These are phyloP conservation scores for Penicillium sclerotiorum DNA, from an alignment of 2,329 filamentous ascomycete genomes.

Conservation along the genomic window DNA sequence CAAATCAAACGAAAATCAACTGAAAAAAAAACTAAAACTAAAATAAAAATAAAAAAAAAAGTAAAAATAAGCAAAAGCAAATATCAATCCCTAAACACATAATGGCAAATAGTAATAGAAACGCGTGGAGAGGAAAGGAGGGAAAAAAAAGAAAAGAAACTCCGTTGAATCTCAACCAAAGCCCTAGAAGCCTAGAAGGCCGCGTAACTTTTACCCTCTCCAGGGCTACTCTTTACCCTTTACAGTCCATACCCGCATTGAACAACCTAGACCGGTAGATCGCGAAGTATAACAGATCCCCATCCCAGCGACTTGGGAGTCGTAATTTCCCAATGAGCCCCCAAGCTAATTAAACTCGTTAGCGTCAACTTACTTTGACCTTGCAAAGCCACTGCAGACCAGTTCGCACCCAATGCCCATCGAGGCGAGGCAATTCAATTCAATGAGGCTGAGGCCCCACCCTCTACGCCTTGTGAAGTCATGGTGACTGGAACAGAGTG, in stretches of 20 bases:
- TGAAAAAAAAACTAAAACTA: no score
- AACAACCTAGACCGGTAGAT: neutral
- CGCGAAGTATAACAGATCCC: neutral
- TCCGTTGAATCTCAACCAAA: neutral
- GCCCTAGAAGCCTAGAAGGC: no score
- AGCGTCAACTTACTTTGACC: conserved; percentile 3
- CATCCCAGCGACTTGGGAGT: neutral
- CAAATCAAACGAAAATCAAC: neutral
- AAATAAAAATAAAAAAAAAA: no score
- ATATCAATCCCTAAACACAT: neutral
- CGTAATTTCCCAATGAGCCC: neutral
- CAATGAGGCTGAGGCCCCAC: conserved; percentile 3
- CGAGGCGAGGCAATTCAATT: neutral
- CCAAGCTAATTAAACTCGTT: conserved; percentile 4
- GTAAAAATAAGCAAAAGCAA: no score
- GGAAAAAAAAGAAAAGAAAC: neutral
- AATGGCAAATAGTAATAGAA: neutral
- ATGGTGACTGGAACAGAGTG: no score
- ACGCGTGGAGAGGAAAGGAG: neutral
- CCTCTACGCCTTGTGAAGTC: neutral
- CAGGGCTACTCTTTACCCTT: no score
- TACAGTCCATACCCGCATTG: neutral
- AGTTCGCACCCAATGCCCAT: neutral
- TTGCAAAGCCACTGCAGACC: conserved; percentile 1
- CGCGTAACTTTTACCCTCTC: no score